A percentile compares a stretch with the other conserved stretches of the same genome.
Conservation (phyloP, 805 yeast species). For the Candida krabiensis region DNA sequence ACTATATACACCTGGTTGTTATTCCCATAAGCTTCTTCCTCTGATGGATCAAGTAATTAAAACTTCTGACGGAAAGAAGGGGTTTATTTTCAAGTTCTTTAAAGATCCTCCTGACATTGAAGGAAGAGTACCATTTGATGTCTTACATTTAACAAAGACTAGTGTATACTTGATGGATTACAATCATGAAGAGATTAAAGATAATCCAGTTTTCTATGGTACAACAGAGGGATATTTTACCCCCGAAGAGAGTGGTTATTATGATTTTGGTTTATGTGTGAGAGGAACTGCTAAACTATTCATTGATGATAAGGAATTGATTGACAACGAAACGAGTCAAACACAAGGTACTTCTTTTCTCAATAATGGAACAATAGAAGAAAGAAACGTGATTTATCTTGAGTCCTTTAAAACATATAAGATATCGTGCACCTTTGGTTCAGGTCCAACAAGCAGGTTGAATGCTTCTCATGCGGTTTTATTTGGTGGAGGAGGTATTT, state of each 20-base stretch:
- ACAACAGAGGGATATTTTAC: slow-evolving; percentile 42
- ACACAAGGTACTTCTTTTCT: slow-evolving; percentile 48
- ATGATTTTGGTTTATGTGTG: slow-evolving; percentile 50
- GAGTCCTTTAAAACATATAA: too few species aligned
- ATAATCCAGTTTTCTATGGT: slow-evolving; percentile 37
- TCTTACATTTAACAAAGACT: slow-evolving; percentile 13
- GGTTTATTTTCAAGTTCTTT: too few species aligned
- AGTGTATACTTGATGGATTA: slow-evolving; percentile 27
- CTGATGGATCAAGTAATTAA: too few species aligned
- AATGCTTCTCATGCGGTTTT: background rate
- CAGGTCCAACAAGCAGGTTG: slow-evolving; percentile 2
- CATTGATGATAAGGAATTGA: slow-evolving; percentile 49
- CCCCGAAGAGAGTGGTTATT: slow-evolving; percentile 50
- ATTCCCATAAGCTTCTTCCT: too few species aligned
- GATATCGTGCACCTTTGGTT: too few species aligned
- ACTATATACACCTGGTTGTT: too few species aligned
- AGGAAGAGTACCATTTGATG: too few species aligned
- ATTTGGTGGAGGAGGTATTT: slow-evolving; percentile 1
- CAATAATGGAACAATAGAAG: slow-evolving; percentile 56
- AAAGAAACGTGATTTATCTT: too few species aligned
- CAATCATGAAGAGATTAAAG: slow-evolving; percentile 20
- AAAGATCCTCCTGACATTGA: too few species aligned
- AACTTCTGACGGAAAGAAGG: too few species aligned
- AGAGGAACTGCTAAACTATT: slow-evolving; percentile 58
- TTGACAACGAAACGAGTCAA: slow-evolving; percentile 58